Percentiles rank a stretch among this genome's conserved stretches.
Conservation (phyloP, 768 basidiomycete species). For the Boletus edulis region DNA sequence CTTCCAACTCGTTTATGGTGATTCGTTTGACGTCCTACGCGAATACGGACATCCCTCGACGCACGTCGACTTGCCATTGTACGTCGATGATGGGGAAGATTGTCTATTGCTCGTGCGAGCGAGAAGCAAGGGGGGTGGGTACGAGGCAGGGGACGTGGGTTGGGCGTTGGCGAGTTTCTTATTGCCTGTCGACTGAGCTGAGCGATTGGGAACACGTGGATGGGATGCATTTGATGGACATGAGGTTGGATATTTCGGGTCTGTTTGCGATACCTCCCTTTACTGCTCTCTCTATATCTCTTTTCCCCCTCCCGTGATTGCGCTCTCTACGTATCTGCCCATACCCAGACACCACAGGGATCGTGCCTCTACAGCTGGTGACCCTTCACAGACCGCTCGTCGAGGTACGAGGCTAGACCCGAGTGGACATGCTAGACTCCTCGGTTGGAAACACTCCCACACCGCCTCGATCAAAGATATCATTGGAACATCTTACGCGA, state of each 20-base stretch:
- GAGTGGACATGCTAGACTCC: no score
- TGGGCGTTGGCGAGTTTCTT: slow-evolving; percentile 86
- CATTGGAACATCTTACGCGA: no score
- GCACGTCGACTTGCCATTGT: slow-evolving; percentile 70
- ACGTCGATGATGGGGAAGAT: slow-evolving; percentile 75
- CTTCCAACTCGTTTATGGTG: slow-evolving; percentile 63
- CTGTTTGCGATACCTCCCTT: slow-evolving; percentile 14
- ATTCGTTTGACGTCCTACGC: slow-evolving; percentile 64
- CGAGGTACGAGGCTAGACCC: no score
- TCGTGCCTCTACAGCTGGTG: no score
- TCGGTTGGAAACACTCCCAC: no score
- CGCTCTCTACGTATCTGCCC: no score
- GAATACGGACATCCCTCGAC: slow-evolving; percentile 79
- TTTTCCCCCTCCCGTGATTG: background rate
- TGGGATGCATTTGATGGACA: background rate
- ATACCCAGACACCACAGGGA: no score
- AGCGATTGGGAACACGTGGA: background rate
- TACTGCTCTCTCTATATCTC: background rate
- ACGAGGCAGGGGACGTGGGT: slow-evolving; percentile 50
- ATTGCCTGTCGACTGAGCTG: slow-evolving; percentile 48
- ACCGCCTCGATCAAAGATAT: no score
- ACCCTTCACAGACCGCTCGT: no score
- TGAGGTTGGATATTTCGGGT: slow-evolving; percentile 1
- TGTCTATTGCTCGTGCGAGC: slow-evolving; percentile 74
- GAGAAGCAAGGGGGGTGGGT: slow-evolving; percentile 21